Conservation (phyloP, 2,329 filamentous ascomycete species). For the Ophiostoma angusticollis region DNA sequence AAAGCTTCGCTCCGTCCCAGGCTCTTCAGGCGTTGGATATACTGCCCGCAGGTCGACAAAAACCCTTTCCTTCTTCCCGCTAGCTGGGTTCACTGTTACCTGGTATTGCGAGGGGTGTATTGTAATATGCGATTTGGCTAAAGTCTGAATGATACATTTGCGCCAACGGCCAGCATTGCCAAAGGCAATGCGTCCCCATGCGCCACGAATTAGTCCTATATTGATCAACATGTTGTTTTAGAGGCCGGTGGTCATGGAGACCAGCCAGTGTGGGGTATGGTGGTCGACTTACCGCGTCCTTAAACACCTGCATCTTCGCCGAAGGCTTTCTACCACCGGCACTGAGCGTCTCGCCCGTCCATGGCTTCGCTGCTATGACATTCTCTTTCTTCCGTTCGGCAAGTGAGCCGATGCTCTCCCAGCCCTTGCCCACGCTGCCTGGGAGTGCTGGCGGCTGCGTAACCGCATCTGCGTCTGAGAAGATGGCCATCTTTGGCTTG, state of each 20-base stretch:
- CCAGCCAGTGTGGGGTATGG: neutral
- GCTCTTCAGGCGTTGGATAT: constrained; percentile 64
- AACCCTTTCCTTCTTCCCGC: constrained; percentile 71
- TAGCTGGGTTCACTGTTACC: constrained; percentile 69
- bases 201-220: constrained; percentile 79
- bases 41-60: constrained; percentile 77
- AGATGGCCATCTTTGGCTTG: constrained; percentile 78
- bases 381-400: constrained; percentile 93
- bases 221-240: constrained; percentile 63
- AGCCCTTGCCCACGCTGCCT: constrained; percentile 52
- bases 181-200: constrained; percentile 31
- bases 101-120: constrained; percentile 61
- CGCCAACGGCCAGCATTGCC: constrained; percentile 24
- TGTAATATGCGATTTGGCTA: constrained; percentile 47
- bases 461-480: constrained; percentile 60
- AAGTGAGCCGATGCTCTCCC: constrained; percentile 83
- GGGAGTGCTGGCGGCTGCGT: constrained; percentile 43
- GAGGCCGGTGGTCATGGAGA: constrained; percentile 19
- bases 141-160: constrained; percentile 36
- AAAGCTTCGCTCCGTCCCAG: constrained; percentile 69
- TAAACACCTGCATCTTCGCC: constrained; percentile 84
- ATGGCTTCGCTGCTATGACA: constrained; percentile 68
- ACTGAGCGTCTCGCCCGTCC: constrained; percentile 84
- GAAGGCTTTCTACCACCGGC: constrained; percentile 69
- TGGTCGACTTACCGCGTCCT: constrained; percentile 93